Conservation (phyloP, 176 grass and related monocot genomes). For the Oryza meyeriana region DNA sequence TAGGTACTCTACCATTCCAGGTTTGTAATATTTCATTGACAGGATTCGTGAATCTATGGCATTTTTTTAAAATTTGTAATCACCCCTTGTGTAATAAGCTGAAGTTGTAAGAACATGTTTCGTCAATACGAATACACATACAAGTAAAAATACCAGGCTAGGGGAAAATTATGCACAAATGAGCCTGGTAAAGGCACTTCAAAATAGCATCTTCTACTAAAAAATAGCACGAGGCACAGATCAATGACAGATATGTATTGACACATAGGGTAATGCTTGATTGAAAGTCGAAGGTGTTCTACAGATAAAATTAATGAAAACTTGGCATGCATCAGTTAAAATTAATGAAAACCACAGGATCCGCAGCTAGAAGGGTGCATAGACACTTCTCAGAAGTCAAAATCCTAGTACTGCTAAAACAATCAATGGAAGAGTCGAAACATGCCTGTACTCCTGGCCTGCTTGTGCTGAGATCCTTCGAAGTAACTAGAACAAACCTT, state of each 20-base stretch:
- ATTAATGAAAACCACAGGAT: not conserved
- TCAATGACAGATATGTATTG: not conserved
- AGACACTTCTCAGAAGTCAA: not conserved
- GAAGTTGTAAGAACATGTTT: constrained; percentile 1
- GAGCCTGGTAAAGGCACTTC: not conserved
- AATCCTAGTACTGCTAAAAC: not conserved
- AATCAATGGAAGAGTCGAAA: constrained; percentile 5
- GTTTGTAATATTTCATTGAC: not conserved
- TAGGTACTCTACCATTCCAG: not conserved
- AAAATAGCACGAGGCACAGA: not conserved
- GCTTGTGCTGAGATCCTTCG: not conserved
- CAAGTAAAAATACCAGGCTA: not conserved
- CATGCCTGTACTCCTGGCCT: constrained; percentile 26
- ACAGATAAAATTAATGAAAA: constrained; percentile 7
- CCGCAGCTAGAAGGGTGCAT: not conserved
- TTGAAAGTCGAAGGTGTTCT: constrained; percentile 17
- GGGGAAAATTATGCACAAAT: constrained; percentile 8
- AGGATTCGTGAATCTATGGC: not conserved
- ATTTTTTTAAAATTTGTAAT: not conserved
- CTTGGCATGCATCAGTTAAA: not conserved
- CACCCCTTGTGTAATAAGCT: constrained; percentile 8
- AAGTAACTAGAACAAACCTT: constrained; percentile 35
- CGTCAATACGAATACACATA: not conserved
- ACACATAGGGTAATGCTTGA: constrained; percentile 2
- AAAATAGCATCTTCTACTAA: not conserved